Conservation (phyloP, 2,329 filamentous ascomycete species). For the Madurella mycetomatis region DNA sequence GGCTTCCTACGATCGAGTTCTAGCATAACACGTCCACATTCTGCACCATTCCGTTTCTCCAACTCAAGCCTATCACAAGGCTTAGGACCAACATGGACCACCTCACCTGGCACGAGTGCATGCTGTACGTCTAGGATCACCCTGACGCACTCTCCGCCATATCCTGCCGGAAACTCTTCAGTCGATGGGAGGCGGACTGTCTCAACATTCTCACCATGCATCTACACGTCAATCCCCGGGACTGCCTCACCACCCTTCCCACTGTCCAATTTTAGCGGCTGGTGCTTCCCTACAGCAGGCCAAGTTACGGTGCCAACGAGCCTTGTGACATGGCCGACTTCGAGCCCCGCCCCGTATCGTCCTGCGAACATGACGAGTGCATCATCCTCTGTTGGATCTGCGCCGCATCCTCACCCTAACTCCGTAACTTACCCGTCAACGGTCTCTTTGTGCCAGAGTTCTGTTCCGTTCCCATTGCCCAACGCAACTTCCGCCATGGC, state of each 20-base stretch:
- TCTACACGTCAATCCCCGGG: neutral
- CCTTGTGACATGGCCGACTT: no score
- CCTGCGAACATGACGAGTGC: no score
- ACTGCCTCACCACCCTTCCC: constrained; percentile 10
- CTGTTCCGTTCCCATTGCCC: constrained; percentile 10
- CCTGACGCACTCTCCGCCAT: constrained; percentile 4
- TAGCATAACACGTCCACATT: neutral
- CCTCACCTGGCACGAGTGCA: neutral
- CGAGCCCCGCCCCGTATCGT: no score
- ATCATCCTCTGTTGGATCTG: no score
- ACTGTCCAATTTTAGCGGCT: no score
- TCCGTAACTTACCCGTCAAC: no score
- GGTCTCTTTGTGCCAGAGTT: no score
- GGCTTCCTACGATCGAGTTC: neutral
- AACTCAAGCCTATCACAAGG: neutral
- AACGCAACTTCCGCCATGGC: constrained; percentile 7
- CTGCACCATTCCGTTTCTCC: constrained; percentile 9
- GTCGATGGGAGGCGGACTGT: neutral
- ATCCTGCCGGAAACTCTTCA: constrained; percentile 10
- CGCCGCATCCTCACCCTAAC: no score
- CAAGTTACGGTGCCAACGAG: no score
- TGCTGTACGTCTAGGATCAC: neutral
- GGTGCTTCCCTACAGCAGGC: no score
- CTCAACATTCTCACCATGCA: no score
- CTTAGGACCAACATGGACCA: neutral